These are phyloP conservation scores for Narthecium ossifragum DNA, from an alignment of 106 monocot genomes.

Conservation along the genomic window DNA sequence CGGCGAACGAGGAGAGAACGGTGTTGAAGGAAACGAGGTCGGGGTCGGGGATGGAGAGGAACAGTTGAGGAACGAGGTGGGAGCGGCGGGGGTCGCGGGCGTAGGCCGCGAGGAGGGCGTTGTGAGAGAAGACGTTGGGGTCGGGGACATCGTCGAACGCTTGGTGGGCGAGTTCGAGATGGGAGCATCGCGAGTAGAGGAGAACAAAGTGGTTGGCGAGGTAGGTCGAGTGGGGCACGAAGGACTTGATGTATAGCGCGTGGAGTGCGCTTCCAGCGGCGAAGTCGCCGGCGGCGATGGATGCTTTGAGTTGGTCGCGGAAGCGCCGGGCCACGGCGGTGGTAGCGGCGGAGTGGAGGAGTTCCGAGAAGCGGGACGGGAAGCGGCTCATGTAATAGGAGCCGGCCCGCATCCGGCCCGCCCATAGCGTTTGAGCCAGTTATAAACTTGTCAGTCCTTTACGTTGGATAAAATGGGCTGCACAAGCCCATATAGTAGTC, in stretches of 20 bases:
- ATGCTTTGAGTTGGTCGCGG: slow-evolving; percentile 25
- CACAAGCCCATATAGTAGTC: too few species aligned
- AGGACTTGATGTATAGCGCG: slow-evolving; percentile 45
- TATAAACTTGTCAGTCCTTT: too few species aligned
- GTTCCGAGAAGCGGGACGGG: too few species aligned
- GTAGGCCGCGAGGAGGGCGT: slow-evolving; percentile 63
- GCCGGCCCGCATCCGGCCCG: too few species aligned
- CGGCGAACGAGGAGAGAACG: slow-evolving; percentile 40
- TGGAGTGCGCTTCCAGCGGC: slow-evolving; percentile 36
- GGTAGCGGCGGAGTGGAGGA: too few species aligned
- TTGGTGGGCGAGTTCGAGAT: slow-evolving; percentile 28
- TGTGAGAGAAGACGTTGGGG: slow-evolving; percentile 71
- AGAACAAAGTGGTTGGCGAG: slow-evolving; percentile 55
- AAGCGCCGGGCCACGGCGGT: slow-evolving; percentile 1
- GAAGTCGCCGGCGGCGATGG: slow-evolving; percentile 30
- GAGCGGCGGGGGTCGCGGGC: slow-evolving; percentile 14
- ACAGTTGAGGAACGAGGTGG: slow-evolving; percentile 18
- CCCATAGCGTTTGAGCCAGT: too few species aligned
- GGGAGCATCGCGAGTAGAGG: slow-evolving; percentile 45
- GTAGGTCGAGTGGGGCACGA: slow-evolving; percentile 36
- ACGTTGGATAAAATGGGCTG: too few species aligned
- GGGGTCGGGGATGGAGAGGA: slow-evolving; percentile 38
- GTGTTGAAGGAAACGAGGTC: slow-evolving; percentile 76
- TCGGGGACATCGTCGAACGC: slow-evolving; percentile 63
- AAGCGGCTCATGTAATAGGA: too few species aligned